Conservation (phyloP, 2,329 filamentous ascomycete genomes). For the Neofusicoccum laricinum region DNA sequence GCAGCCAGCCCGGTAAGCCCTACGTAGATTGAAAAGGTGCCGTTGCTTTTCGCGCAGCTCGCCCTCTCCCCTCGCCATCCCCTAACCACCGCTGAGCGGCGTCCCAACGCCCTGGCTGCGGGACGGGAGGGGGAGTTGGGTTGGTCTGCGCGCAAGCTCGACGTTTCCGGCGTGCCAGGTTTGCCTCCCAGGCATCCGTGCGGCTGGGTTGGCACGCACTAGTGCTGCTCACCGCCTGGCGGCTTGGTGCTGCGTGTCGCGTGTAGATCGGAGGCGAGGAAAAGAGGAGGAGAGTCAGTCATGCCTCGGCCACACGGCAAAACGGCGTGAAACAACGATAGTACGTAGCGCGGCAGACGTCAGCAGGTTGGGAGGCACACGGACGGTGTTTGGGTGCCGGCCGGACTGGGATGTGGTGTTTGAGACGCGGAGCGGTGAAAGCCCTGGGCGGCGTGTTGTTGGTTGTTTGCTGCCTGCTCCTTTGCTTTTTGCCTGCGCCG, state of each 20-base stretch:
- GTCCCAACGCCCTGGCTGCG: constrained; percentile 3
- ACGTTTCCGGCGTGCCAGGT: not conserved
- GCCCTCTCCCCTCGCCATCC: not conserved
- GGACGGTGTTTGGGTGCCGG: not conserved
- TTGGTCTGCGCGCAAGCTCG: not conserved
- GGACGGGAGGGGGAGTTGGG: not conserved
- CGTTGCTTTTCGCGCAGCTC: not conserved
- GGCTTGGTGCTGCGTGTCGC: not conserved
- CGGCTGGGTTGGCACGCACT: not conserved
- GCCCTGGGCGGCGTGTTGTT: not conserved
- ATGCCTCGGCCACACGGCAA: not conserved
- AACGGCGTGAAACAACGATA: constrained; percentile 7
- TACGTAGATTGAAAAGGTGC: constrained; percentile 2
- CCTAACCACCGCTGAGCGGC: not conserved
- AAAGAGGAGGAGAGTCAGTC: not conserved
- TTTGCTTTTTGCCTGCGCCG: not conserved
- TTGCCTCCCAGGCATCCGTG: not conserved
- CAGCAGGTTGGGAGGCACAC: constrained; percentile 1
- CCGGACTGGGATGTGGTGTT: not conserved
- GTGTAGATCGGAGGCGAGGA: not conserved
- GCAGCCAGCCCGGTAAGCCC: constrained; percentile 6
- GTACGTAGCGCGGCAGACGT: constrained; percentile 4
- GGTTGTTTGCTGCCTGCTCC: not conserved
- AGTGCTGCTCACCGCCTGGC: not conserved
- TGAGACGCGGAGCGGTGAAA: constrained; percentile 4